Base-by-base conservation (phyloP, 345 rosid genomes). In the Moricandia arvensis region DNA sequence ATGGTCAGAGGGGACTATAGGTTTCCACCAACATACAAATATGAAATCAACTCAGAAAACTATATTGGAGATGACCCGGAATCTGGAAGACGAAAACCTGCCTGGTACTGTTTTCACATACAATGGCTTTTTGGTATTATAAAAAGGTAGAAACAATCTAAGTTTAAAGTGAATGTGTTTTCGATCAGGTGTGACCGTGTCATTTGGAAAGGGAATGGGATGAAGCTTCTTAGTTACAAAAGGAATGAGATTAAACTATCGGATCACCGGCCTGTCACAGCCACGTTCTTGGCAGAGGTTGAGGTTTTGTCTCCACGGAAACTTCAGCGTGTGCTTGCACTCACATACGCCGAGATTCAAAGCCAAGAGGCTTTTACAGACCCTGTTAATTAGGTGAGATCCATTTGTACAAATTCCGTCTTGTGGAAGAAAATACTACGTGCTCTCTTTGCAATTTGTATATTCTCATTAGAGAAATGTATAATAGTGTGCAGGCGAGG, bases 241-340 rank as follows among this genome's bases (percentile, higher is more conserved):
- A 89, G 98, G 67, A 82, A 77, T 43, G 97, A 94, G 80, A 80
- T 87, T 62, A 89, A 77, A 72, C 80, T 88, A 43, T 94, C 98
- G 5, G 97, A 94, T 79, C 98, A 94, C 73, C 90, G 98, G 15
- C 97, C 97, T 10, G 97, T 94, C 66, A 84, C 87, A 10, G 98
- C 98, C 67, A 83, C 83, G 3, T 91, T 83, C 79, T 68, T 82
- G 87, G 93, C 75, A 15, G 85, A 90, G 84, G 96, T 88, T 68
- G 98, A 94, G 86, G 93, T 89, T 79, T 87, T 90, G 76, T 87
- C 70, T 74, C 75, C 89, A 0, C 76, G 77, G 83, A 94, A 86
- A 82, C 90, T 94, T 67, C 95, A 90, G 71, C 88, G 83, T 35
- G 97, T 95, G 1, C 93, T 94, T 77, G 85, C 91, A 8, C 80